phyloP scores from a whole-genome alignment of 139 green algal genomes.

The Chlorella sorokiniana region DNA sequence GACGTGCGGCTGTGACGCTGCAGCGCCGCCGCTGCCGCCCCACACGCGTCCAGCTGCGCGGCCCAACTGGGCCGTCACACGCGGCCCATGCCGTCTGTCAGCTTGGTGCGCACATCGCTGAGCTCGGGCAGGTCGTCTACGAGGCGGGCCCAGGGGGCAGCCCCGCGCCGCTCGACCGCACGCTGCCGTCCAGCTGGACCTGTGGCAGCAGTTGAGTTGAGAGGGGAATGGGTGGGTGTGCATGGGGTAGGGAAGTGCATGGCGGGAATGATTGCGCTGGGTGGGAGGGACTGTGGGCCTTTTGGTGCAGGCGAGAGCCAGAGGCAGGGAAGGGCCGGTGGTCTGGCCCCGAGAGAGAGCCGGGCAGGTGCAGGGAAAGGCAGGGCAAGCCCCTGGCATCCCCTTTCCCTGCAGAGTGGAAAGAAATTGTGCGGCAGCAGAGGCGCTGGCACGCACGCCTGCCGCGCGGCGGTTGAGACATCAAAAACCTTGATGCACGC shows the following conservation, averaged over 20 bases:
- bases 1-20: too few relatives aligned
- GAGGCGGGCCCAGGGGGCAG: conserved; percentile 81
- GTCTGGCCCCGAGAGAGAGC: not conserved
- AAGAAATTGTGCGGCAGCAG: too few relatives aligned
- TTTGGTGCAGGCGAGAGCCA: too few relatives aligned
- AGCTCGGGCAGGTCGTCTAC: conserved; percentile 81
- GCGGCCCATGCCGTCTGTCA: conserved; percentile 56
- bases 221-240: not conserved
- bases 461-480: not conserved
- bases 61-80: not conserved
- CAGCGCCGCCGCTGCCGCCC: too few relatives aligned
- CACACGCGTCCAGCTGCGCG: not conserved
- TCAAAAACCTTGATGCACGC: not conserved
- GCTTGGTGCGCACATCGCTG: conserved; percentile 67
- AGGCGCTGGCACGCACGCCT: not conserved
- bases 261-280: not conserved
- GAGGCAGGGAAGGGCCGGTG: not conserved
- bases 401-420: too few relatives aligned
- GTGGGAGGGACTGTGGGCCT: not conserved
- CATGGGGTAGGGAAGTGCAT: not conserved
- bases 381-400: not conserved
- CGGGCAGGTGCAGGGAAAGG: not conserved
- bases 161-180: conserved; percentile 77
- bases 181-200: conserved; percentile 88
- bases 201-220: conserved; percentile 35